Evolutionary conservation across 495 filamentous ascomycete genomes (phyloP).

Genomic region (Copromyces sp.): DNA sequence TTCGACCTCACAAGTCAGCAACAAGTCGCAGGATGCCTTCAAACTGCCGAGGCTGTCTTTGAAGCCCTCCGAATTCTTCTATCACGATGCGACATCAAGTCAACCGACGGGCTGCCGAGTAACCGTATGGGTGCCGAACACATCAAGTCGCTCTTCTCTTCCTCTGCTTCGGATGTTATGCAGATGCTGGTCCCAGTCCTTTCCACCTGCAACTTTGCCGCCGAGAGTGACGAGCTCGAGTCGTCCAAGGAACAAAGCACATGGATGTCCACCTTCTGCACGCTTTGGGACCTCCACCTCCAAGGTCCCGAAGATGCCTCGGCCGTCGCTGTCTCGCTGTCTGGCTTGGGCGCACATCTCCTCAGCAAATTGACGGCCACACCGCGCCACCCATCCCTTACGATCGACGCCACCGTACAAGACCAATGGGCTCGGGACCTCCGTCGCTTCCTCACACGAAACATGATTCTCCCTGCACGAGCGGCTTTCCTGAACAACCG

Average conservation of each 20-base stretch:
- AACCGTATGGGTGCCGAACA: conserved; percentile 34
- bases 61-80: conserved; percentile 27
- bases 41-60: conserved; percentile 31
- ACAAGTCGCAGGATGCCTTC: conserved; percentile 21
- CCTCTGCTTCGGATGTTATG: conserved; percentile 28
- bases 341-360: conserved; percentile 19
- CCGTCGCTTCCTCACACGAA: conserved; percentile 54
- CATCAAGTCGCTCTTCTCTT: conserved; percentile 38
- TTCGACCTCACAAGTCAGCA: conserved; percentile 25
- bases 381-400: conserved; percentile 1
- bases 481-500: conserved; percentile 40
- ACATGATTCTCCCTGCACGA: conserved; percentile 61
- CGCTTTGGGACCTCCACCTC: conserved; percentile 35
- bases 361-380: conserved; percentile 26
- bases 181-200: conserved; percentile 28
- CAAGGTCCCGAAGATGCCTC: conserved; percentile 27
- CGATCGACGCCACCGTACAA: conserved; percentile 9
- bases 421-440: conserved; percentile 33
- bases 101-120: conserved; percentile 11
- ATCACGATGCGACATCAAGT: conserved; percentile 13
- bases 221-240: conserved; percentile 11
- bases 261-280: conserved; percentile 29
- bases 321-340: conserved; percentile 32
- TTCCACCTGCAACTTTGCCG: conserved; percentile 24
- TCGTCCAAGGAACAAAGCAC: conserved; percentile 16